phyloP scores from a whole-genome alignment of 1,284 basidiomycete genomes.

The Ceratobasidium theobromae region DNA sequence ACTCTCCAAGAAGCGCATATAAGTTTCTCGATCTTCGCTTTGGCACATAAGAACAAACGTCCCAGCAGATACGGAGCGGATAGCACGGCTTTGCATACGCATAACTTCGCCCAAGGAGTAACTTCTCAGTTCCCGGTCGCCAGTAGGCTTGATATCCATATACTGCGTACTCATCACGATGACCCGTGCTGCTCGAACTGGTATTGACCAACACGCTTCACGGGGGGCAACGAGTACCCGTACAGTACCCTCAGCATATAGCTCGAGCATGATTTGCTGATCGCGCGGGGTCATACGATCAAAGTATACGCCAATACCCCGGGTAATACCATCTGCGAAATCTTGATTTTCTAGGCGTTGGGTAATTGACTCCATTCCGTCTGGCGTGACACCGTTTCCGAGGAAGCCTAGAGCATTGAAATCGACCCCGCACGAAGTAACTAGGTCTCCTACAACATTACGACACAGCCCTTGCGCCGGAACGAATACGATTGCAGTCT shows the following conservation, averaged over 20 bases:
- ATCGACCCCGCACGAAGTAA: slow-evolving; percentile 84
- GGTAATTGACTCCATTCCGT: slow-evolving; percentile 62
- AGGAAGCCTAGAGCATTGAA: slow-evolving; percentile 75
- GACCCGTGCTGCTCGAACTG: slow-evolving; percentile 77
- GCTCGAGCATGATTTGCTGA: slow-evolving; percentile 74
- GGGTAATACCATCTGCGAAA: slow-evolving; percentile 76
- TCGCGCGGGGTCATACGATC: slow-evolving; percentile 71
- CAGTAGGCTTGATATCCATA: slow-evolving; percentile 49
- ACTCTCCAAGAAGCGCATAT: slow-evolving; percentile 78
- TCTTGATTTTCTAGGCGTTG: slow-evolving; percentile 63
- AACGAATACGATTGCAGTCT: slow-evolving; percentile 82
- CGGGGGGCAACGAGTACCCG: slow-evolving; percentile 82
- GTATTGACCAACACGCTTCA: slow-evolving; percentile 84
- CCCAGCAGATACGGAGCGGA: slow-evolving; percentile 62
- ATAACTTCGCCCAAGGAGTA: slow-evolving; percentile 82
- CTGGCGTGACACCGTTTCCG: slow-evolving; percentile 53
- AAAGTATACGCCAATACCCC: slow-evolving; percentile 88
- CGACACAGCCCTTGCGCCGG: slow-evolving; percentile 82
- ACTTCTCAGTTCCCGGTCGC: slow-evolving; percentile 70
- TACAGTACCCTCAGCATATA: slow-evolving; percentile 80
- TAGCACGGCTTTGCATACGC: slow-evolving; percentile 88
- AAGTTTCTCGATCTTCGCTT: slow-evolving; percentile 74
- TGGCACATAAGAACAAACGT: slow-evolving; percentile 87
- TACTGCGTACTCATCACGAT: slow-evolving; percentile 95
- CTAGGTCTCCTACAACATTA: slow-evolving; percentile 77